Evolutionary conservation across 306 rosid species (phyloP).

Genomic region (Biancaea sappan): DNA sequence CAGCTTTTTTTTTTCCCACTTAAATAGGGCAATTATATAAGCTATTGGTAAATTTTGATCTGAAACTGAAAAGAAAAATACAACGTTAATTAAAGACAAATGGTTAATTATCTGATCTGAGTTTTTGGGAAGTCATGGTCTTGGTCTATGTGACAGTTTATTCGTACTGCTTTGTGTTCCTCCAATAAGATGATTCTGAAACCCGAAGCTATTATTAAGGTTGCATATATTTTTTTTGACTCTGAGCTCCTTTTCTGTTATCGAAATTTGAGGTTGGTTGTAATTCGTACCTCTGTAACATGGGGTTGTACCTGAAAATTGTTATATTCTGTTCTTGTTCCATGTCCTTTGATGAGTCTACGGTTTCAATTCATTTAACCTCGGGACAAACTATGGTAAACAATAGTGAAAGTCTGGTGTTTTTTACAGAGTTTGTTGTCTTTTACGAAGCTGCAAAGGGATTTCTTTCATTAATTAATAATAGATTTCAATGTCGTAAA

Average conservation of each 20-base stretch:
- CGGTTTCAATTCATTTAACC: neutral
- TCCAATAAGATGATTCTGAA: neutral
- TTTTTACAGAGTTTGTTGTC: neutral
- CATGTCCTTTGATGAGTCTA: neutral
- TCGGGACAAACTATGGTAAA: neutral
- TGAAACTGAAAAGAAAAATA: constrained; percentile 3
- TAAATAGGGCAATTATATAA: neutral
- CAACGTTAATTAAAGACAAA: neutral
- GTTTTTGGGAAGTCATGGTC: neutral
- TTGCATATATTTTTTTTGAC: neutral
- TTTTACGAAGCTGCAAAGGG: neutral
- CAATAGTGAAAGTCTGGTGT: neutral
- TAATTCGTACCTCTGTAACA: neutral
- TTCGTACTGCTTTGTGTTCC: constrained; percentile 23
- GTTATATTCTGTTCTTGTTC: constrained; percentile 26
- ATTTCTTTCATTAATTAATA: too few relatives aligned
- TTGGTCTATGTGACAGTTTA: neutral
- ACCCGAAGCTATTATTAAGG: neutral
- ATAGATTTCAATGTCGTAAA: constrained; percentile 5
- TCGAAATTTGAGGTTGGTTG: neutral
- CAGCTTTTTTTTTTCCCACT: neutral
- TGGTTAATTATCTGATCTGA: constrained; percentile 22
- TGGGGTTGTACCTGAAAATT: constrained; percentile 11
- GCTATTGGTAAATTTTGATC: constrained; percentile 31
- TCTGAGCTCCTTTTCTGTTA: neutral